phyloP scores from a whole-genome alignment of 805 yeast species.

The Teunomyces gatunensis region DNA sequence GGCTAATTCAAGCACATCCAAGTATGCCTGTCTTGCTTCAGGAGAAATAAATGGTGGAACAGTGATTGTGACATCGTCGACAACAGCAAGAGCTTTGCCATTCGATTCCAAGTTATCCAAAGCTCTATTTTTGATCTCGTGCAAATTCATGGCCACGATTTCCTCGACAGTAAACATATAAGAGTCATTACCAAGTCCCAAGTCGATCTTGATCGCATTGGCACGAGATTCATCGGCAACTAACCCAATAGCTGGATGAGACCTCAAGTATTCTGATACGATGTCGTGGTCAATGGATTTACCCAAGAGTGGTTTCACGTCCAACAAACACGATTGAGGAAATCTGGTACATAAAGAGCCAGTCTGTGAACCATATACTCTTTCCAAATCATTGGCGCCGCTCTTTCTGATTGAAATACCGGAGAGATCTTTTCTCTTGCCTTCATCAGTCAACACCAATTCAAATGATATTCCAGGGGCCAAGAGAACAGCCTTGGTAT shows the following conservation, averaged over 20 bases:
- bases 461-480: conserved; percentile 92
- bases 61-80: conserved; percentile 69
- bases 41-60: conserved; percentile 71
- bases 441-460: conserved; percentile 82
- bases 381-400: conserved; percentile 43
- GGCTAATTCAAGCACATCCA: conserved; percentile 71
- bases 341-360: conserved; percentile 65
- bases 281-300: conserved; percentile 46
- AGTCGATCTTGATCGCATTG: conserved; percentile 57
- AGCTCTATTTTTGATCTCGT: conserved; percentile 65
- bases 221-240: conserved; percentile 35
- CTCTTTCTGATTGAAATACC: conserved; percentile 63
- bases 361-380: conserved; percentile 79
- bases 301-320: conserved; percentile 73
- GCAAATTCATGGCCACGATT: conserved; percentile 75
- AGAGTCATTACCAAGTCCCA: conserved; percentile 32
- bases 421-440: conserved; percentile 84
- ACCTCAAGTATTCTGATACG: conserved; percentile 44
- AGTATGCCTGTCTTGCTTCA: conserved; percentile 65
- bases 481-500: conserved; percentile 79
- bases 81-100: conserved; percentile 41
- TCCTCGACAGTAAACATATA: conserved; percentile 62
- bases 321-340: conserved; percentile 67
- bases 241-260: conserved; percentile 61
- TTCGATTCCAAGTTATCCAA: conserved; percentile 47